Evolutionary conservation across 768 basidiomycete genomes (phyloP).

Genomic region (Lentinula raphanica): DNA sequence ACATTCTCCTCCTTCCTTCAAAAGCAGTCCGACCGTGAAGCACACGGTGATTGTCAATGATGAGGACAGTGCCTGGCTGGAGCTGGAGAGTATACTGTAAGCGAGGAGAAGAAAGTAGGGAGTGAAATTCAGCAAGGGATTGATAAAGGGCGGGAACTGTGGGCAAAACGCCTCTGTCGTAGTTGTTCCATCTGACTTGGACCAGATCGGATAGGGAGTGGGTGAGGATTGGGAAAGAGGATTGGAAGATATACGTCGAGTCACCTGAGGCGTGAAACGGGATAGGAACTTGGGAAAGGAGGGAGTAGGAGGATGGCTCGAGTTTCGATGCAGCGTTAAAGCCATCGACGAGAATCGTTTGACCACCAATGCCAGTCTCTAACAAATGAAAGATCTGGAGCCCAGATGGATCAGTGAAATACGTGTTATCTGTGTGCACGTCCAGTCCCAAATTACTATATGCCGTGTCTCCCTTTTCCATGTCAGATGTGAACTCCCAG

Average conservation of each 20-base stretch:
- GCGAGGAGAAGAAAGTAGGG: constrained; percentile 67
- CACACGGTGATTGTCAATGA: constrained; percentile 90
- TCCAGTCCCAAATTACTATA: constrained; percentile 86
- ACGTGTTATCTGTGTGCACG: constrained; percentile 71
- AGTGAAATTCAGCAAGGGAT: constrained; percentile 76
- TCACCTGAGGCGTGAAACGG: constrained; percentile 91
- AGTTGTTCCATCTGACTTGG: constrained; percentile 91
- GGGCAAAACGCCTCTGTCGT: constrained; percentile 77
- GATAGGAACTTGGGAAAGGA: constrained; percentile 64
- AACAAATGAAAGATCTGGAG: constrained; percentile 94
- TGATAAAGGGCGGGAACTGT: constrained; percentile 46
- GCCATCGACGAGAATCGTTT: constrained; percentile 91
- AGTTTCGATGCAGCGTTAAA: constrained; percentile 87
- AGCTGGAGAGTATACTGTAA: constrained; percentile 92
- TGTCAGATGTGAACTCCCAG: constrained; percentile 94
- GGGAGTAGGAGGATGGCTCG: constrained; percentile 63
- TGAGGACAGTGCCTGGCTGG: constrained; percentile 80
- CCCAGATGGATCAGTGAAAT: constrained; percentile 90
- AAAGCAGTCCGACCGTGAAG: constrained; percentile 93
- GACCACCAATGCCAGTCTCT: constrained; percentile 76
- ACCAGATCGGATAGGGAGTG: constrained; percentile 59
- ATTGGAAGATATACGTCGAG: constrained; percentile 41
- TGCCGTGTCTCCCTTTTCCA: constrained; percentile 88
- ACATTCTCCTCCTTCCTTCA: constrained; percentile 83
- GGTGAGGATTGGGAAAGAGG: constrained; percentile 63